A percentile compares a stretch with the other conserved stretches of the same genome.
Conservation (phyloP, 805 yeast species). For the Saturnispora saitoi region DNA sequence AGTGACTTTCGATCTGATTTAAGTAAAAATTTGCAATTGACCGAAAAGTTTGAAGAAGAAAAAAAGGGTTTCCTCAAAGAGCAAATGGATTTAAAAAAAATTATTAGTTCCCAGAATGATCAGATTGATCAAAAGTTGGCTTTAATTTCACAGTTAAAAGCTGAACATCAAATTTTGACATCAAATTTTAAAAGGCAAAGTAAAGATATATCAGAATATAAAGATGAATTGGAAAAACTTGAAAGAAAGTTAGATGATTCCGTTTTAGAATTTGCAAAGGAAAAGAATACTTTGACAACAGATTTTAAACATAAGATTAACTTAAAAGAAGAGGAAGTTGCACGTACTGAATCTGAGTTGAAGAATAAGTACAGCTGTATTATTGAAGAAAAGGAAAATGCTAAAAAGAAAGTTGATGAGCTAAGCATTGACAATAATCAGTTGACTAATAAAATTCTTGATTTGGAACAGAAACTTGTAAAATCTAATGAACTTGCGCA, state of each 20-base stretch:
- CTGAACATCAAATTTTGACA: not conserved
- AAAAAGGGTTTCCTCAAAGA: not conserved
- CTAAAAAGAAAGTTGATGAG: not conserved
- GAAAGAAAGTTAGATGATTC: not conserved
- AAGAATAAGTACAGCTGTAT: not conserved
- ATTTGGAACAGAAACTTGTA: not conserved
- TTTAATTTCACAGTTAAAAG: not conserved
- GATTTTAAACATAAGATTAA: constrained; percentile 20
- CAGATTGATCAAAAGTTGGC: not conserved
- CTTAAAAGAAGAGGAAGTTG: not conserved
- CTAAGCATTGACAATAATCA: not conserved
- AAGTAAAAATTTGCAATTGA: not conserved
- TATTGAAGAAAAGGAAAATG: not conserved
- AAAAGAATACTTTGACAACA: constrained; percentile 16
- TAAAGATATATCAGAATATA: not conserved
- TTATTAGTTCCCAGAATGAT: not conserved
- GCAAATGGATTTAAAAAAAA: not conserved
- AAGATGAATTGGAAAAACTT: not conserved
- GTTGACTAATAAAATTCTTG: not conserved
- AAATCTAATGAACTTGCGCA: constrained; percentile 1
- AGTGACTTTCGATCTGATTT: not conserved
- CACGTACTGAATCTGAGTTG: not conserved
- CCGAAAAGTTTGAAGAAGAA: not conserved
- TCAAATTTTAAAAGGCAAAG: not conserved
- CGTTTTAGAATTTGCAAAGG: constrained; percentile 3